phyloP scores from a whole-genome alignment of 129 eudicot species.

The Flaveria bidentis region DNA sequence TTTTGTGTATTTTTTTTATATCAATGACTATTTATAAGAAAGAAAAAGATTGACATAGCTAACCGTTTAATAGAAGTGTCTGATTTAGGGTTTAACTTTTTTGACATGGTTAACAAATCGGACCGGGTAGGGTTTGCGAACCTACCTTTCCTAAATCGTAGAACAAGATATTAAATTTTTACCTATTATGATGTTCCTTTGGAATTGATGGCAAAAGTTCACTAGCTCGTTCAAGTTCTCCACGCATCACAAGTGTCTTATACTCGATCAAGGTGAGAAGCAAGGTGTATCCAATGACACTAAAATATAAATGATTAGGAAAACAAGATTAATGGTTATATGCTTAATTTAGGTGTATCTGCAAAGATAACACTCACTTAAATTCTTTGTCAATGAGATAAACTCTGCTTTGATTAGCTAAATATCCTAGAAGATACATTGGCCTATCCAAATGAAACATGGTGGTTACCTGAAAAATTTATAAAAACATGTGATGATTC shows the following conservation, averaged over 20 bases:
- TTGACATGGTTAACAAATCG: too few species aligned
- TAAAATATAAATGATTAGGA: constrained; percentile 29
- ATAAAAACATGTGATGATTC: background rate
- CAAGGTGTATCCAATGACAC: constrained; percentile 90
- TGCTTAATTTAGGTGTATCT: constrained; percentile 7
- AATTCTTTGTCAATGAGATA: constrained; percentile 93
- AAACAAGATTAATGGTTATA: constrained; percentile 8
- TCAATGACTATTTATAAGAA: too few species aligned
- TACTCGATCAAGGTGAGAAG: constrained; percentile 93
- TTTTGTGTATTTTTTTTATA: too few species aligned
- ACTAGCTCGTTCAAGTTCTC: constrained; percentile 86
- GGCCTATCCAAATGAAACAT: constrained; percentile 99
- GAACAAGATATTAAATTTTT: background rate
- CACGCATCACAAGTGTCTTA: constrained; percentile 98
- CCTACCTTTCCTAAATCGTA: background rate
- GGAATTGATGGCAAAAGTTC: constrained; percentile 79
- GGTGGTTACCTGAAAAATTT: constrained; percentile 70
- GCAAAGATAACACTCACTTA: constrained; percentile 57
- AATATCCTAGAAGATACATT: constrained; percentile 92
- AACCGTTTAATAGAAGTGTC: too few species aligned
- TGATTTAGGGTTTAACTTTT: too few species aligned
- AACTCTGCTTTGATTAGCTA: constrained; percentile 90
- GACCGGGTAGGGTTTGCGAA: too few species aligned
- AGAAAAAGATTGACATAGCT: too few species aligned
- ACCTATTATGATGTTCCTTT: constrained; percentile 87